Base-by-base conservation (phyloP, 306 rosid species). In the Corylus avellana region DNA sequence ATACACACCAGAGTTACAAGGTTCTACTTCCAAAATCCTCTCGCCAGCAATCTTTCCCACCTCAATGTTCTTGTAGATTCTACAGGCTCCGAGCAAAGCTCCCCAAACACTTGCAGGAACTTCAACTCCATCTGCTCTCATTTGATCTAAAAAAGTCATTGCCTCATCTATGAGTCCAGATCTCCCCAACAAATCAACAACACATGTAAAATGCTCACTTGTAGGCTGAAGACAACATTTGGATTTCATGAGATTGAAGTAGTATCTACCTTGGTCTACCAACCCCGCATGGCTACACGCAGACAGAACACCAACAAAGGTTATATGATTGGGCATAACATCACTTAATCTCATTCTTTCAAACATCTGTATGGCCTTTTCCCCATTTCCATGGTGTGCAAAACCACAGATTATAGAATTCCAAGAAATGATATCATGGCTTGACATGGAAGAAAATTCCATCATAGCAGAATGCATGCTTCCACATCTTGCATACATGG, bases 401-500 rank as follows among this genome's bases (percentile, higher is more conserved):
- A 68, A 82, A 48, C 90, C 92, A 12, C 88, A 84, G 74, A 86
- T 86, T 17, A 89, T 82, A 44, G 90, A 86, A 80, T 86, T 89
- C 87, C 87, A 89, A 1, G 92, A 86, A 81, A 86, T 84, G 17
- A 89, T 75, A 77, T 89, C 83, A 27, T 17, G 88, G 37, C 14
- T 80, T 37, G 77, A 61, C 90, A 86, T 86, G 67, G 76, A 84
- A 37, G 79, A 77, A 70, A 86, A 86, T 74, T 82, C 88, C 59
- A 80, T 8, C 66, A 82, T 27, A 78, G 92, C 88, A 44, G 78
- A 89, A 50, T 78, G 85, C 90, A 84, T 71, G 57, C 56, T 82
- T 44, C 92, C 92, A 64, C 92, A 89, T 76, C 88, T 89, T 32
- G 92, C 88, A 18, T 89, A 89, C 92, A 89, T 89, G 76, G 88